These are phyloP conservation scores for Buxus sempervirens DNA, from an alignment of 164 flowering plant species.

Conservation along the genomic window DNA sequence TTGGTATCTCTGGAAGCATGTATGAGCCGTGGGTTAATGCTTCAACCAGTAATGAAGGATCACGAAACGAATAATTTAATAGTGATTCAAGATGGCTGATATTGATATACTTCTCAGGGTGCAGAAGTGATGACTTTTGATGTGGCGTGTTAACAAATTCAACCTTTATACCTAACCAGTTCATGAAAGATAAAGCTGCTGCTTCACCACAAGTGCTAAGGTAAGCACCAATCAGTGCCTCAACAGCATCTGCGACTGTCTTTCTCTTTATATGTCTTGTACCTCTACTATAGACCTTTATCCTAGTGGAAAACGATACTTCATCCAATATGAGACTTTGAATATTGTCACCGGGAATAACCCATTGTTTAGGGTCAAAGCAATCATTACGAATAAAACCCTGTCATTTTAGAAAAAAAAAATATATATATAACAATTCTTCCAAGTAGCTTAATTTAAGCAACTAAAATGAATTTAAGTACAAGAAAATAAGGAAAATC, in stretches of 20 bases:
- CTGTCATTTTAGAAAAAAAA: conserved; percentile 25
- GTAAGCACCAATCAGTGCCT: conserved; percentile 81
- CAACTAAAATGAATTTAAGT: too few species aligned
- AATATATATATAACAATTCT: neutral
- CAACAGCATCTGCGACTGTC: conserved; percentile 77
- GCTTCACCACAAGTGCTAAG: conserved; percentile 69
- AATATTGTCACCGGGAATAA: conserved; percentile 47
- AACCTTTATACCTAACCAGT: conserved; percentile 76
- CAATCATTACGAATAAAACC: conserved; percentile 67
- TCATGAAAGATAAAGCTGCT: conserved; percentile 59
- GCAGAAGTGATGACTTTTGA: conserved; percentile 23
- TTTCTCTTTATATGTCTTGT: conserved; percentile 49
- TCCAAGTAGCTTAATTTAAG: too few species aligned
- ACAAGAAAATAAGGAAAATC: too few species aligned
- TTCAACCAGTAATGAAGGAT: conserved; percentile 69
- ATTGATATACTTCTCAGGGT: conserved; percentile 51
- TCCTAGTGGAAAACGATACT: conserved; percentile 24
- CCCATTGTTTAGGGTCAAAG: conserved; percentile 69
- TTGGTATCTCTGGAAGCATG: conserved; percentile 68
- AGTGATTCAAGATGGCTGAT: conserved; percentile 41
- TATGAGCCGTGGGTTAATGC: conserved; percentile 92
- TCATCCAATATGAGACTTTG: conserved; percentile 22
- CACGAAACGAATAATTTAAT: conserved; percentile 58
- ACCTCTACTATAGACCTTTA: conserved; percentile 36
- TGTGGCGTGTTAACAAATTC: conserved; percentile 36